A percentile compares a stretch with the other conserved stretches of the same genome.
phyloP scores from a whole-genome alignment of 768 basidiomycete species.

The Flagelloscypha sp. region DNA sequence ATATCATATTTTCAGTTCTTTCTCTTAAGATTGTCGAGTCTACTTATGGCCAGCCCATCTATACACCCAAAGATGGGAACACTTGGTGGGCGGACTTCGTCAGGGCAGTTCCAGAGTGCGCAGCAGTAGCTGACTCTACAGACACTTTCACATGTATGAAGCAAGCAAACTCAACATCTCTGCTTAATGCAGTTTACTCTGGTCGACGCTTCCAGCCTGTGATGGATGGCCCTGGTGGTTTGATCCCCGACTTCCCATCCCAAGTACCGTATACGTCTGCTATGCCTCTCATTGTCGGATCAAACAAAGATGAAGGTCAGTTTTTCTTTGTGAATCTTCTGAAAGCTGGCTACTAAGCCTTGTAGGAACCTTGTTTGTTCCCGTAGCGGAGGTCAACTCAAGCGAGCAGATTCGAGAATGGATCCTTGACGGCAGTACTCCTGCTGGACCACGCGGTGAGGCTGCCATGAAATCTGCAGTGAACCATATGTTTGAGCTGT shows the following conservation, averaged over 20 bases:
- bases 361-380: no score
- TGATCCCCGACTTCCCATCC: conserved; percentile 2
- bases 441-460: no score
- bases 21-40: conserved; percentile 8
- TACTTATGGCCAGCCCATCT: background rate
- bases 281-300: conserved; percentile 5
- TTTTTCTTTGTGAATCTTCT: no score
- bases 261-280: background rate
- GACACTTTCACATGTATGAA: background rate
- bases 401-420: no score
- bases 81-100: conserved; percentile 2
- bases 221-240: conserved; percentile 3
- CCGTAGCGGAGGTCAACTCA: no score
- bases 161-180: background rate
- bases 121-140: background rate
- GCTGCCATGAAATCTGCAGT: no score
- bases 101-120: conserved; percentile 1
- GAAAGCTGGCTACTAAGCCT: no score
- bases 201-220: background rate
- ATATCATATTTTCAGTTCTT: no score
- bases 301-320: conserved; percentile 5
- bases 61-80: background rate
- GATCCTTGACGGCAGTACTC: no score
- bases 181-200: background rate
- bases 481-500: conserved; percentile 16